Evolutionary conservation across 805 yeast species (phyloP).

Genomic region (Candida adriatica): DNA sequence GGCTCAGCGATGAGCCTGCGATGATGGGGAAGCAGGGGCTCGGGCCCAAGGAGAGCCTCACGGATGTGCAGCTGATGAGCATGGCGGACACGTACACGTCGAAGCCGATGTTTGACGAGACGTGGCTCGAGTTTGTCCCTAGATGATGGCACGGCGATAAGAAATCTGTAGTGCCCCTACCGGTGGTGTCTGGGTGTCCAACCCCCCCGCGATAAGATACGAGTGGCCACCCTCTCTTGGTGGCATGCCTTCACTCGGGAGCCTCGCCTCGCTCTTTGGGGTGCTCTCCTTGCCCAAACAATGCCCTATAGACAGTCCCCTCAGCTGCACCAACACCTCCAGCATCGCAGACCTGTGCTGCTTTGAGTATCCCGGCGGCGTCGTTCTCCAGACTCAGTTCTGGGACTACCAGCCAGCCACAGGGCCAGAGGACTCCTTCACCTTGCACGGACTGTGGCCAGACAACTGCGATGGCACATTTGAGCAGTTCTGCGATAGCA

Average conservation of each 20-base stretch:
- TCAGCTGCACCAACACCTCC: conserved; percentile 54
- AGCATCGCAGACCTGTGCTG: conserved; percentile 60
- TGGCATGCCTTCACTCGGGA: no score
- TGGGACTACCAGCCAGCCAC: conserved; percentile 81
- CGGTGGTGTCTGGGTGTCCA: no score
- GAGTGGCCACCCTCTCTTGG: no score
- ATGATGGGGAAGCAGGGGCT: conserved; percentile 21
- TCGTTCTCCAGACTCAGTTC: conserved; percentile 81
- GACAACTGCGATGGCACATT: conserved; percentile 80
- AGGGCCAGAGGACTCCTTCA: conserved; percentile 65
- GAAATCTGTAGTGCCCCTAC: no score
- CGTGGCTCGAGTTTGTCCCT: conserved; percentile 39
- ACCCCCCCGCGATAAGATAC: no score
- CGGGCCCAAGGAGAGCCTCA: conserved; percentile 11
- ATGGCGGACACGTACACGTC: conserved; percentile 54
- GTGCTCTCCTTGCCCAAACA: no score
- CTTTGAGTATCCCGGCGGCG: conserved; percentile 81
- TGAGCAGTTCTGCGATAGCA: conserved; percentile 68
- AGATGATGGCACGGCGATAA: no score
- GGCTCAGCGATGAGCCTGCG: conserved; percentile 20
- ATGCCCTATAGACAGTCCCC: conserved; percentile 55
- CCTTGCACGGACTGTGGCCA: conserved; percentile 86
- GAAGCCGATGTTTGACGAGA: conserved; percentile 44
- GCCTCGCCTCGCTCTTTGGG: no score
- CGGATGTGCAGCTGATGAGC: conserved; percentile 43